phyloP scores from a whole-genome alignment of 257 asterid genomes.

The Sherardia arvensis region DNA sequence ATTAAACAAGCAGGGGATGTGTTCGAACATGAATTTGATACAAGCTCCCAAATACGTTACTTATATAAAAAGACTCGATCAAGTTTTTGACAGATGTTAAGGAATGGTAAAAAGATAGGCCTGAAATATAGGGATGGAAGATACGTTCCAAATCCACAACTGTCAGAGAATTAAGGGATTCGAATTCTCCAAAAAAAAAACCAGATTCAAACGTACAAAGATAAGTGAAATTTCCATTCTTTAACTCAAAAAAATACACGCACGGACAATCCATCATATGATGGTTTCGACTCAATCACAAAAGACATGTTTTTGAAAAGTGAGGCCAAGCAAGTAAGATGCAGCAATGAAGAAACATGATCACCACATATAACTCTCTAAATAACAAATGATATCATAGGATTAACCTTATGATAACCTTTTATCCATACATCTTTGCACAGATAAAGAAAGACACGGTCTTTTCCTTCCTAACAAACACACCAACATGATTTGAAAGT shows the following conservation, averaged over 20 bases:
- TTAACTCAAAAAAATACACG: no score
- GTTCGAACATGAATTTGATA: no score
- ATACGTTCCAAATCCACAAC: not conserved
- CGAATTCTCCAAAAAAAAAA: conserved; percentile 2
- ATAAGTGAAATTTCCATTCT: not conserved
- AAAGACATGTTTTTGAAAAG: not conserved
- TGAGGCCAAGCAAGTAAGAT: not conserved
- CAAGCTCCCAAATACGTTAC: not conserved
- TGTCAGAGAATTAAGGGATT: conserved; percentile 35
- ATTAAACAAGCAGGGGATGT: not conserved
- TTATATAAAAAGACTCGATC: not conserved
- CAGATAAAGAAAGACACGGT: not conserved
- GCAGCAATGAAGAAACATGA: not conserved
- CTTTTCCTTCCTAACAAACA: not conserved
- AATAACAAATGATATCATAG: not conserved
- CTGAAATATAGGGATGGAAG: conserved; percentile 5
- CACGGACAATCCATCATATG: not conserved
- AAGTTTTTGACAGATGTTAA: not conserved
- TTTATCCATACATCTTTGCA: not conserved
- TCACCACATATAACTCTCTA: not conserved
- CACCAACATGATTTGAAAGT: not conserved
- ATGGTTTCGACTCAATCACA: not conserved
- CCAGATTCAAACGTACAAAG: not conserved
- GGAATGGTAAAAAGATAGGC: conserved; percentile 2
- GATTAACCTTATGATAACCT: no score